Conservation (phyloP, 2,329 filamentous ascomycete species). For the Leptodontidium sp. region DNA sequence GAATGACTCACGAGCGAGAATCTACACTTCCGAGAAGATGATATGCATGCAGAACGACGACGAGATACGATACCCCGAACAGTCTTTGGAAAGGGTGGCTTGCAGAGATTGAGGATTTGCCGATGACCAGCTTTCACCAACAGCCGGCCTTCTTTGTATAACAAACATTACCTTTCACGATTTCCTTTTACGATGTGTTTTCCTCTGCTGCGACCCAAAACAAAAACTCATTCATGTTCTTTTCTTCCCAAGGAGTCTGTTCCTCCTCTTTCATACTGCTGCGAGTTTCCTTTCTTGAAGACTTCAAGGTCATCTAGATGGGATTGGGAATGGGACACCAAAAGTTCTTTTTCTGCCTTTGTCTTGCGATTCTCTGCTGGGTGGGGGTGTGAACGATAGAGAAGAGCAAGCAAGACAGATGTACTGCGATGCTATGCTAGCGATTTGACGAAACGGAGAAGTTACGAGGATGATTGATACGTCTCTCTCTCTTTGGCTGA, state of each 20-base stretch:
- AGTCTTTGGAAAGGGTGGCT: conserved; percentile 46
- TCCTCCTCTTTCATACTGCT: background rate
- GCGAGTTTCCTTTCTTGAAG: background rate
- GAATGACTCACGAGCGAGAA: conserved; percentile 33
- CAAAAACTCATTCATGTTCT: conserved; percentile 15
- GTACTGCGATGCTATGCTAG: conserved; percentile 12
- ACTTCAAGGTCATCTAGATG: background rate
- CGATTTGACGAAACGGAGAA: conserved; percentile 27
- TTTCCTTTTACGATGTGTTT: conserved; percentile 29
- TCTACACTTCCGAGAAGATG: conserved; percentile 42
- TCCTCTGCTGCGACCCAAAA: conserved; percentile 24
- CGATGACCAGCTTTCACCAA: conserved; percentile 30
- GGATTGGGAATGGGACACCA: conserved; percentile 12
- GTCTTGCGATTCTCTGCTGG: conserved; percentile 10
- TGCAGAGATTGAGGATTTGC: conserved; percentile 46
- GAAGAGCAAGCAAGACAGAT: conserved; percentile 8
- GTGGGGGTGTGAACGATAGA: conserved; percentile 1
- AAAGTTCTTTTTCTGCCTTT: conserved; percentile 23
- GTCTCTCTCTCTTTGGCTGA: conserved; percentile 6
- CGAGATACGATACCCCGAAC: conserved; percentile 41
- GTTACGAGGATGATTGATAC: conserved; percentile 38
- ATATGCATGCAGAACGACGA: conserved; percentile 40
- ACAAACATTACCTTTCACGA: conserved; percentile 32
- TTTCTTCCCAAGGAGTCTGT: background rate
- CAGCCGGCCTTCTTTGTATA: conserved; percentile 45